Conservation (phyloP, 768 basidiomycete species). For the Leccinum truebloodii region DNA sequence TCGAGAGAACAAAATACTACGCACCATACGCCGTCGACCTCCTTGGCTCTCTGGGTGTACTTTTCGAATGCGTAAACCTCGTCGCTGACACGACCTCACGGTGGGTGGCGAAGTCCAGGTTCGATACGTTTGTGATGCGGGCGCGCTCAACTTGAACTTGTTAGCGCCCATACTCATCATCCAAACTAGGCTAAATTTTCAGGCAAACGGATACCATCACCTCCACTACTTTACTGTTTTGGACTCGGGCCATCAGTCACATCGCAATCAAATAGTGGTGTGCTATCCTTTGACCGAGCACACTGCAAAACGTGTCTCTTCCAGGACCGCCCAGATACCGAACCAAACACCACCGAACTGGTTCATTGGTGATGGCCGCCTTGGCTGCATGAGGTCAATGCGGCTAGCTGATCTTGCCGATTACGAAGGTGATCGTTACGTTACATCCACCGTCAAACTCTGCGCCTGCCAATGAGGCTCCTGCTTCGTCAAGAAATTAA, state of each 20-base stretch:
- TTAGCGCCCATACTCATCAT: neutral
- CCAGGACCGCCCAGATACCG: neutral
- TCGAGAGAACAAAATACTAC: too few relatives aligned
- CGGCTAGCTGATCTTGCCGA: slow-evolving; percentile 7
- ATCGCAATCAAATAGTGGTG: neutral
- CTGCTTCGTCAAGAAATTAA: slow-evolving; percentile 7
- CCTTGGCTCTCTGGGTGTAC: too few relatives aligned
- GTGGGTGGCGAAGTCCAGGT: too few relatives aligned
- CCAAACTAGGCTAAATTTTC: neutral
- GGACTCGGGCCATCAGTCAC: neutral
- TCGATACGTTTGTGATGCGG: too few relatives aligned
- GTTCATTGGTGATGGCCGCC: slow-evolving; percentile 4
- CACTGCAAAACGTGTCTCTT: neutral
- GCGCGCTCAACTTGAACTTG: neutral
- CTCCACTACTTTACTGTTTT: neutral
- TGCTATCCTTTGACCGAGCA: neutral
- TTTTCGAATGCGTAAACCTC: too few relatives aligned
- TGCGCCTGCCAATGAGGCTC: too few relatives aligned
- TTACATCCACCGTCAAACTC: neutral
- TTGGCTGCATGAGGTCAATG: slow-evolving; percentile 12
- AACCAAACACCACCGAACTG: slow-evolving; percentile 2
- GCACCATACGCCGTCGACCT: too few relatives aligned
- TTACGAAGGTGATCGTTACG: slow-evolving; percentile 11
- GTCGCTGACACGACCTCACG: too few relatives aligned
- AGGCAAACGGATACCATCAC: neutral